These are phyloP conservation scores for Phytophthora aleatoria DNA, from an alignment of 352 stramenopile genomes.

Conservation along the genomic window DNA sequence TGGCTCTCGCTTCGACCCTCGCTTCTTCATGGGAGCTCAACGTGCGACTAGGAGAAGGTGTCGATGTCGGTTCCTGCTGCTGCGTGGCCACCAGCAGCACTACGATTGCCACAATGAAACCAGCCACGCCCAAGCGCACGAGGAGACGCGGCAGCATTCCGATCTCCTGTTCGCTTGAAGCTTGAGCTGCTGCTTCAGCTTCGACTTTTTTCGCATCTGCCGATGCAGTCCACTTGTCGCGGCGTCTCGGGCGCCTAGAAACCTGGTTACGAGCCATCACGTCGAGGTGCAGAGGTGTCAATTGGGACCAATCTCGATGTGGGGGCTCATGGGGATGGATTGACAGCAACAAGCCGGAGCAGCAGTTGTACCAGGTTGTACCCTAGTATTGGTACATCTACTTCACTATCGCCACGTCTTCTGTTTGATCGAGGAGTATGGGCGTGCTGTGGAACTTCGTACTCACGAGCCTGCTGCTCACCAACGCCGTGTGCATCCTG, in stretches of 20 bases:
- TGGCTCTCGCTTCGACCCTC: constrained; percentile 19
- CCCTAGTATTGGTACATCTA: constrained; percentile 5
- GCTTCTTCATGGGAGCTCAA: constrained; percentile 18
- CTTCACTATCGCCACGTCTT: constrained; percentile 13
- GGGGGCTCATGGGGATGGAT: background rate
- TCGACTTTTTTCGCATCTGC: constrained; percentile 16
- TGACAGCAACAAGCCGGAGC: constrained; percentile 6
- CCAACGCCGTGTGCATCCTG: constrained; percentile 87
- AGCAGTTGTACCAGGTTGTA: constrained; percentile 6
- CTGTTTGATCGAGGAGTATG: constrained; percentile 40
- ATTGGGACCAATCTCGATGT: constrained; percentile 6
- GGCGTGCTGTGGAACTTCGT: constrained; percentile 90
- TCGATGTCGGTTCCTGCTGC: constrained; percentile 2
- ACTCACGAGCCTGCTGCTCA: constrained; percentile 84
- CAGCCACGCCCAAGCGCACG: constrained; percentile 36
- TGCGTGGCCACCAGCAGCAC: constrained; percentile 24
- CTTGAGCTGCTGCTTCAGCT: constrained; percentile 5
- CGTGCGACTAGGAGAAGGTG: constrained; percentile 8
- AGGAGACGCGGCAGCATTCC: constrained; percentile 39
- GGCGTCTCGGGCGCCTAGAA: constrained; percentile 16
- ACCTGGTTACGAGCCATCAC: constrained; percentile 37
- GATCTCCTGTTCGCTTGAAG: constrained; percentile 12
- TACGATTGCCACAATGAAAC: constrained; percentile 33
- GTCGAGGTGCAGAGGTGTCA: constrained; percentile 14
- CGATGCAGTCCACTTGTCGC: constrained; percentile 7